Base-by-base conservation (phyloP, 139 green algal genomes). In the Asterochloris sp. region DNA sequence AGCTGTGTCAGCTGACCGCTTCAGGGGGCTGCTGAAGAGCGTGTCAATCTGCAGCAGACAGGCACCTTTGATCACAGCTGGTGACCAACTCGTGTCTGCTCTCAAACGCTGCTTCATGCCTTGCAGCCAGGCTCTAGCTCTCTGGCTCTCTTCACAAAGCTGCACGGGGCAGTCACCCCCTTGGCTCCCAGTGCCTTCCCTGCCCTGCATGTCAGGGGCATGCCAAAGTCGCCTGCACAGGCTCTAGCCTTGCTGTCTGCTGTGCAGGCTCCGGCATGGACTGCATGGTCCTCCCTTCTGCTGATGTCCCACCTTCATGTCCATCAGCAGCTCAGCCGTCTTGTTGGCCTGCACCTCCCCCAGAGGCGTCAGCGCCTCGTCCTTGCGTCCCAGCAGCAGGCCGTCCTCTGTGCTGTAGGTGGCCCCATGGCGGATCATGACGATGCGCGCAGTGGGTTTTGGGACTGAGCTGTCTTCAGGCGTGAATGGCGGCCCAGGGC, bases 351-450 rank as follows among this genome's bases (percentile, higher is more conserved):
- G 89, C 74, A 92, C 83, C 28, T 82, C 82, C 0, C 90, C 88
- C 68, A 91, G 78, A 16, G 81, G 73, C 62, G 28, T 87, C 26
- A 85, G 84, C 11, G 82, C 62, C 78, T 92, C 88, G 61, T 92
- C 85, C 17, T 63, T 68, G 13, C 12, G 76, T 62, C 88, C 87
- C 67, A 89, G 67, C 75, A 93, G 75, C 62, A 89, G 38, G 47
- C 83, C 85, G 27, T 89, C 83, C 62, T 80, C 78, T 12, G 74
- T 82, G 26, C 82, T 83, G 15, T 86, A 86, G 13, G 90, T 91
- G 8, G 80, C 90, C 8, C 86, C 90, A 47, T 89, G 78, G 28
- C 89, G 83, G 29, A 92, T 87, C 47, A 93, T 79, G 17, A 93
- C 83, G 13, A 93, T 77, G 24, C 90, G 85, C 19, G 76, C 81